These are phyloP conservation scores for Chytridiales sp. DNA, from an alignment of 371 early-diverging fungal species.

Conservation along the genomic window DNA sequence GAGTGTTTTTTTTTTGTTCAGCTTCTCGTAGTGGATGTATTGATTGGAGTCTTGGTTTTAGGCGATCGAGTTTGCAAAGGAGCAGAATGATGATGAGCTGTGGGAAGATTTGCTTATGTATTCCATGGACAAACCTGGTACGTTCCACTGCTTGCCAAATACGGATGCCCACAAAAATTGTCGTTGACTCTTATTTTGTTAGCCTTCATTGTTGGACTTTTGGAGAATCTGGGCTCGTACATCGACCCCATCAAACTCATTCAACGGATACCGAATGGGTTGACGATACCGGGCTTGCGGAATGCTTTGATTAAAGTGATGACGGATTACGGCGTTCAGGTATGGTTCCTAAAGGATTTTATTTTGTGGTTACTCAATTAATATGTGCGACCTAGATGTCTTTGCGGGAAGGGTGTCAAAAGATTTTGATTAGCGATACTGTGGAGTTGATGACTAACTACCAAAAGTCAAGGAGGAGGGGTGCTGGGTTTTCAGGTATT, in stretches of 20 bases:
- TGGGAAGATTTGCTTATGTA: constrained; percentile 92
- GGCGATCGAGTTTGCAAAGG: constrained; percentile 96
- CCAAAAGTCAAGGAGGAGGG: constrained; percentile 63
- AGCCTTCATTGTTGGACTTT: constrained; percentile 85
- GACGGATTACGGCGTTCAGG: constrained; percentile 87
- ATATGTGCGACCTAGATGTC: constrained; percentile 34
- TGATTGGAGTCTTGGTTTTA: too few relatives aligned
- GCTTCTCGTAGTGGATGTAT: constrained; percentile 2
- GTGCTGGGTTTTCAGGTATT: constrained; percentile 29
- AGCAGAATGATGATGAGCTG: constrained; percentile 90
- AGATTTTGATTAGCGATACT: constrained; percentile 82
- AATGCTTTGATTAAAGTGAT: constrained; percentile 79
- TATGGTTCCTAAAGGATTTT: constrained; percentile 24
- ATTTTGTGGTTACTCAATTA: not conserved
- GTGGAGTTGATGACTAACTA: constrained; percentile 73
- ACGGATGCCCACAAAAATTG: constrained; percentile 1
- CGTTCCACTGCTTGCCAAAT: too few relatives aligned
- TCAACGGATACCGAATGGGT: constrained; percentile 71
- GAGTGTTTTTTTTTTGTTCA: constrained; percentile 23
- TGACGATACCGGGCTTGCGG: constrained; percentile 80
- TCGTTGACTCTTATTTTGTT: constrained; percentile 14
- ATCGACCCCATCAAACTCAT: constrained; percentile 82
- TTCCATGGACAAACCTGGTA: constrained; percentile 85
- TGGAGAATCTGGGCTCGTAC: constrained; percentile 83
- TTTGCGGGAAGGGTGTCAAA: constrained; percentile 82